Conservation (phyloP, 176 grass and related monocot species). For the Luzula sylvatica region DNA sequence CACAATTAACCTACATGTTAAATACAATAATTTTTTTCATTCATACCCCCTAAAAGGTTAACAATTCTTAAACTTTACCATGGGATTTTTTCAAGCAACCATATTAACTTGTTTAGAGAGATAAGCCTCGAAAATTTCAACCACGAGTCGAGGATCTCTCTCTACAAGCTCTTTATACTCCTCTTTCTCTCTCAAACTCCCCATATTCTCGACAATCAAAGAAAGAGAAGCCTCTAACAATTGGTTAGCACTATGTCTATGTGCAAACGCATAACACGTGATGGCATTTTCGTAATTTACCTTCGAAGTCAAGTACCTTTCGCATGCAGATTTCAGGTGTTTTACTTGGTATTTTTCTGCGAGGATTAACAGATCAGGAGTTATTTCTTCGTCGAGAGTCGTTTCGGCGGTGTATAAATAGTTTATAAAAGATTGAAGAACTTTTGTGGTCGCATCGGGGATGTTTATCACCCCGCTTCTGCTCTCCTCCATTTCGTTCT, state of each 20-base stretch:
- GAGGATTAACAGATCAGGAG: constrained; percentile 66
- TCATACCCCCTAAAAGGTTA: no score
- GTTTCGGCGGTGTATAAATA: constrained; percentile 78
- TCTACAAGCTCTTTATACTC: constrained; percentile 92
- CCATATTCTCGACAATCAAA: constrained; percentile 66
- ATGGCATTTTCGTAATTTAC: constrained; percentile 78
- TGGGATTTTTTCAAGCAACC: constrained; percentile 36
- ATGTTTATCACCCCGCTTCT: constrained; percentile 87
- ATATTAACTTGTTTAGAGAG: constrained; percentile 65
- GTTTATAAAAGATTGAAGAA: constrained; percentile 64
- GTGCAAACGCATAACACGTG: constrained; percentile 53
- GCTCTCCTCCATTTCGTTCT: constrained; percentile 95
- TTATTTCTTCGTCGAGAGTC: constrained; percentile 62
- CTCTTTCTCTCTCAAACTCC: constrained; percentile 43
- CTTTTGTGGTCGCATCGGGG: constrained; percentile 53
- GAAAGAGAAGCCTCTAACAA: constrained; percentile 64
- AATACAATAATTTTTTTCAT: no score
- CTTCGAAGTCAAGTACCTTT: constrained; percentile 83
- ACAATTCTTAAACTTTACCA: neutral
- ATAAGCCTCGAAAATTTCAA: constrained; percentile 90
- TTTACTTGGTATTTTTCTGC: constrained; percentile 94
- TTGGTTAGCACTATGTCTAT: constrained; percentile 67
- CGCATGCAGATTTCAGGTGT: constrained; percentile 68
- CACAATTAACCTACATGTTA: no score
- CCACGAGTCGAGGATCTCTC: constrained; percentile 79